These are phyloP conservation scores for Moricandia arvensis DNA, from an alignment of 345 rosid genomes.

Conservation along the genomic window DNA sequence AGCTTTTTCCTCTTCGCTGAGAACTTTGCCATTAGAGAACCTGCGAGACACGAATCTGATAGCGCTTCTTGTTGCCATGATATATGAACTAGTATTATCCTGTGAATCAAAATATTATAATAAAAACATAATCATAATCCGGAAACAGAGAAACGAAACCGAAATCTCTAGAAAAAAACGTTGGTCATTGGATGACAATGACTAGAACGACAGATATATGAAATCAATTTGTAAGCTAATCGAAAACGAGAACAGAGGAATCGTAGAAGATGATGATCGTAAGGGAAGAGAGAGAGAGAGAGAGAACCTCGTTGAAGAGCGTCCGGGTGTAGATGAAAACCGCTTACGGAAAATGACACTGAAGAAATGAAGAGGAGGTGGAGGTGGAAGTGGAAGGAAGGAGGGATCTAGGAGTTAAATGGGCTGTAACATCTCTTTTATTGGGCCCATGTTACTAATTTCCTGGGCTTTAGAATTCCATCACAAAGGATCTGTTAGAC, in stretches of 20 bases:
- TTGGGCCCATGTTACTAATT: not conserved
- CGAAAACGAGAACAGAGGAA: not conserved
- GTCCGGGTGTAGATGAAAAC: too few species aligned
- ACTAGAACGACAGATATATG: not conserved
- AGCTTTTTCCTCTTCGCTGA: conserved; percentile 92
- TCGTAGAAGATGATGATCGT: conserved; percentile 11
- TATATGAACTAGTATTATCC: conserved; percentile 25
- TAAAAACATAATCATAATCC: too few species aligned
- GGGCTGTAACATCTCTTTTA: not conserved
- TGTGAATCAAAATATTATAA: not conserved
- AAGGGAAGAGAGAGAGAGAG: conserved; percentile 19
- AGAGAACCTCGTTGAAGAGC: conserved; percentile 25
- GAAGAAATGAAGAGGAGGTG: conserved; percentile 15
- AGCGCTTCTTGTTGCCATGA: conserved; percentile 64
- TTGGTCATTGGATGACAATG: too few species aligned
- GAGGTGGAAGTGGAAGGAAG: not conserved
- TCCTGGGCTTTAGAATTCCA: not conserved
- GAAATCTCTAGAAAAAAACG: too few species aligned
- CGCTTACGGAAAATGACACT: too few species aligned
- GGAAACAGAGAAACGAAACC: too few species aligned
- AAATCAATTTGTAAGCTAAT: not conserved
- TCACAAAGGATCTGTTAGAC: not conserved
- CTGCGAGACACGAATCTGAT: conserved; percentile 56
- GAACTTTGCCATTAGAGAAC: conserved; percentile 71
- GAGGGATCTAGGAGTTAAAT: not conserved